These are phyloP conservation scores for Pycnococcus provasolii DNA, from an alignment of 139 green algal species.

Conservation along the genomic window DNA sequence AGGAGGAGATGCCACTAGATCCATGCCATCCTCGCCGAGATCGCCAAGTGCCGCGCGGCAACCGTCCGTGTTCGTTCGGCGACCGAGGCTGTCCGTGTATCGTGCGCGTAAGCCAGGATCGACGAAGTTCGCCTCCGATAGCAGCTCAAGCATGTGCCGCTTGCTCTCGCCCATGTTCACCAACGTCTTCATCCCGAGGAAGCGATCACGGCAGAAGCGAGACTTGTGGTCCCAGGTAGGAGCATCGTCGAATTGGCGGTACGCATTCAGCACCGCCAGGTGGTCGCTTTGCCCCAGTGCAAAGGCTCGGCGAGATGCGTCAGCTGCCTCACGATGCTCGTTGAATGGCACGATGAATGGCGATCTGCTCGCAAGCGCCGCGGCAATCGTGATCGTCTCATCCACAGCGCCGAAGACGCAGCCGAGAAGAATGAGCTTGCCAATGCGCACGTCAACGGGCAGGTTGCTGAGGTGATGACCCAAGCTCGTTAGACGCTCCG, in stretches of 20 bases:
- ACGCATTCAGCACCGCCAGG: constrained; percentile 19
- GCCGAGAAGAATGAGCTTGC: constrained; percentile 43
- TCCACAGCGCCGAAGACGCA: constrained; percentile 37
- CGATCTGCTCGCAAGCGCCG: constrained; percentile 49
- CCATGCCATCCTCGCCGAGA: background rate
- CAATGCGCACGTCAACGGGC: constrained; percentile 57
- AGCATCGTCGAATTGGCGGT: constrained; percentile 17
- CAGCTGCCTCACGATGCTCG: constrained; percentile 18
- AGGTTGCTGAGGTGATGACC: constrained; percentile 60
- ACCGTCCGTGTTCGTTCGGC: background rate
- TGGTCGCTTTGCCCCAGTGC: constrained; percentile 17
- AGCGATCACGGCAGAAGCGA: constrained; percentile 15
- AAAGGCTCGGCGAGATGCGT: constrained; percentile 16
- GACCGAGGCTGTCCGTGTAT: constrained; percentile 5
- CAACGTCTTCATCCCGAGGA: constrained; percentile 27
- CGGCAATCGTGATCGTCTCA: constrained; percentile 61
- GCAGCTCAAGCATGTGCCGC: constrained; percentile 23
- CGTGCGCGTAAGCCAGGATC: constrained; percentile 1
- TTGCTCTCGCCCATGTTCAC: constrained; percentile 19
- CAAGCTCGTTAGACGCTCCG: constrained; percentile 8
- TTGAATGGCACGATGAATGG: constrained; percentile 22
- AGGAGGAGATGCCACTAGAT: background rate
- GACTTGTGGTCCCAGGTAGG: background rate
- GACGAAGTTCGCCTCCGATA: constrained; percentile 12
- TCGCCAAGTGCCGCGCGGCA: no score